These are phyloP conservation scores for Fusarium sp. DNA, from an alignment of 2,329 filamentous ascomycete species.

Conservation along the genomic window DNA sequence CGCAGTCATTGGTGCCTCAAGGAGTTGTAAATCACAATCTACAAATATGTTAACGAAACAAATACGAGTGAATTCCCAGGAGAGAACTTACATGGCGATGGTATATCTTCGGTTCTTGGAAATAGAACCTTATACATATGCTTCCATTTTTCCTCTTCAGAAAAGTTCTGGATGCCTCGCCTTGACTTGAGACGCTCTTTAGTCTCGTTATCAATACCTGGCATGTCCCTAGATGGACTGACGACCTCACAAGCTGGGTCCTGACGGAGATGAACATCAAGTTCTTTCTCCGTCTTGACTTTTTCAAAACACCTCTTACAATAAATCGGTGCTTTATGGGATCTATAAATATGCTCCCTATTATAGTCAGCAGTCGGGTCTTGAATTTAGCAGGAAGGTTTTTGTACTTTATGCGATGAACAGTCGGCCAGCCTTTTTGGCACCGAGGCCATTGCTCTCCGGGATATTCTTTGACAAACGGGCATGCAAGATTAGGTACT, in stretches of 20 bases:
- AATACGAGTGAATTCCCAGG: accelerated
- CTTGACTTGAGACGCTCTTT: conserved; percentile 5
- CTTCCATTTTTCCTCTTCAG: conserved; percentile 14
- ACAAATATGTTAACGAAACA: not conserved
- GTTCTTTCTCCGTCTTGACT: not conserved
- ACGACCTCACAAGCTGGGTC: not conserved
- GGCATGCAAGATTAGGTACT: conserved; percentile 11
- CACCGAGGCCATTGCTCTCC: not conserved
- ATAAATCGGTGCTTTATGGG: conserved; percentile 3
- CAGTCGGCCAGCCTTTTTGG: conserved; percentile 5
- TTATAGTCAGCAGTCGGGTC: not conserved
- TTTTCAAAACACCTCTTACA: conserved; percentile 17
- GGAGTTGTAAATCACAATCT: conserved; percentile 6
- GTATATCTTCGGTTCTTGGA: not conserved
- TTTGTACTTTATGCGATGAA: conserved; percentile 23
- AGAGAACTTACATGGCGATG: conserved; percentile 15
- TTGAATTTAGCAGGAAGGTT: not conserved
- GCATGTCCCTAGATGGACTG: not conserved
- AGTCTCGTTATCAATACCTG: not conserved
- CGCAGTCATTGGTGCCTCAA: not conserved
- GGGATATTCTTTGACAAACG: conserved; percentile 20
- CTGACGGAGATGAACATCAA: conserved; percentile 9
- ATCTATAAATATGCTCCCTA: conserved; percentile 27
- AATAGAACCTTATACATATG: conserved; percentile 27
- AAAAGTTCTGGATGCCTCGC: conserved; percentile 1